phyloP scores from a whole-genome alignment of 768 basidiomycete species.

The Amanita pseudoporphyria region DNA sequence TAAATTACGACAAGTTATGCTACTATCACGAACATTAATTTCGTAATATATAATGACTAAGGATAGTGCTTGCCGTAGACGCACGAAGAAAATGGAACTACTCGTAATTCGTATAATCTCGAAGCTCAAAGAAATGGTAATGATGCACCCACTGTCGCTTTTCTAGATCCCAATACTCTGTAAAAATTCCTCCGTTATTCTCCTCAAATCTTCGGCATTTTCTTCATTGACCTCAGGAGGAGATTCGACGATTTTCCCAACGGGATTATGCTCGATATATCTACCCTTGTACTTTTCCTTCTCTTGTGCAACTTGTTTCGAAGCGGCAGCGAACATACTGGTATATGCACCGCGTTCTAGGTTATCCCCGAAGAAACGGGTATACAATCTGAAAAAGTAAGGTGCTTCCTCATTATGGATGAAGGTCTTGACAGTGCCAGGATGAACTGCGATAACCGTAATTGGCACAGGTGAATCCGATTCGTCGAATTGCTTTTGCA shows the following conservation, averaged over 20 bases:
- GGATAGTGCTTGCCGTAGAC: too few relatives aligned
- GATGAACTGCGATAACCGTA: constrained; percentile 30
- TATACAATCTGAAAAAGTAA: constrained; percentile 5
- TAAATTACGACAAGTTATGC: too few relatives aligned
- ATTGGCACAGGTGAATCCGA: constrained; percentile 20
- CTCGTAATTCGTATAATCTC: too few relatives aligned
- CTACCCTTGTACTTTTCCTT: constrained; percentile 25
- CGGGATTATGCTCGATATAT: constrained; percentile 23
- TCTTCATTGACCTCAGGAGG: constrained; percentile 20
- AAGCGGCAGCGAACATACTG: constrained; percentile 31
- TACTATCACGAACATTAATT: too few relatives aligned
- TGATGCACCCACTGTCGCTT: too few relatives aligned
- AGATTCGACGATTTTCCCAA: constrained; percentile 18
- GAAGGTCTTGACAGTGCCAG: too few relatives aligned
- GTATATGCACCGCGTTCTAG: constrained; percentile 25
- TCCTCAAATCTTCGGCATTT: constrained; percentile 29
- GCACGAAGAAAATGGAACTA: too few relatives aligned
- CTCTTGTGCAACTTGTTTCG: constrained; percentile 21
- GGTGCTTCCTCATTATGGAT: too few relatives aligned
- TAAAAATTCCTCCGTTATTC: constrained; percentile 25
- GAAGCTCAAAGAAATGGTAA: too few relatives aligned
- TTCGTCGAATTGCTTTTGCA: too few relatives aligned
- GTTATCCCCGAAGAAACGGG: constrained; percentile 10
- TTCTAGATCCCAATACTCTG: constrained; percentile 15
- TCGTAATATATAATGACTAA: too few relatives aligned